Conservation (phyloP, 2,329 filamentous ascomycete species). For the Emergomyces orientalis region DNA sequence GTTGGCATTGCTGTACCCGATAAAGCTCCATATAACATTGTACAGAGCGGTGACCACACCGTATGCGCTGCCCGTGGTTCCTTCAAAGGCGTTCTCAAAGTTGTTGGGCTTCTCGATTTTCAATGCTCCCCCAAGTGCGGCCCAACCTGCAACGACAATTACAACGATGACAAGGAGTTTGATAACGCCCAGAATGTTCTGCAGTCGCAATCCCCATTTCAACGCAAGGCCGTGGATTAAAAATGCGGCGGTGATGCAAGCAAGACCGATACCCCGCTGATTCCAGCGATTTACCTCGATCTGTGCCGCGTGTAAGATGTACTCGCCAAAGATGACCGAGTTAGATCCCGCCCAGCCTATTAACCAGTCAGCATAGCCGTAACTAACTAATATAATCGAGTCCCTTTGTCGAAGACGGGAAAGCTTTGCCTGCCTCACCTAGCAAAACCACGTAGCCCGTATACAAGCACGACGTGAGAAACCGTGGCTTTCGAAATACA, state of each 20-base stretch:
- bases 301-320: constrained; percentile 56
- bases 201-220: constrained; percentile 58
- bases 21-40: constrained; percentile 63
- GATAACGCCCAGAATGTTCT: constrained; percentile 56
- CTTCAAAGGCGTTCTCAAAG: constrained; percentile 55
- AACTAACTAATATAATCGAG: too few species aligned
- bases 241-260: constrained; percentile 56
- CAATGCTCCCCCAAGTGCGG: constrained; percentile 51
- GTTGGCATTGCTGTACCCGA: constrained; percentile 41
- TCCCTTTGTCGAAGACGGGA: neutral
- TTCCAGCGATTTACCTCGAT: constrained; percentile 57
- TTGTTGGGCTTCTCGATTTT: constrained; percentile 51
- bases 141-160: constrained; percentile 55
- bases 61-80: constrained; percentile 57
- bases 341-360: constrained; percentile 53
- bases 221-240: constrained; percentile 55
- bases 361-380: neutral
- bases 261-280: constrained; percentile 57
- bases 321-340: constrained; percentile 61
- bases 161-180: constrained; percentile 58
- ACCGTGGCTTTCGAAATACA: constrained; percentile 51
- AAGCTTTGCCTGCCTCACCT: constrained; percentile 29
- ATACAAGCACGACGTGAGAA: constrained; percentile 54
- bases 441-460: constrained; percentile 40
- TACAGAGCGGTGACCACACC: constrained; percentile 61